These are phyloP conservation scores for Ustilago vetiveriae DNA, from an alignment of 1,284 basidiomycete genomes.

Conservation along the genomic window DNA sequence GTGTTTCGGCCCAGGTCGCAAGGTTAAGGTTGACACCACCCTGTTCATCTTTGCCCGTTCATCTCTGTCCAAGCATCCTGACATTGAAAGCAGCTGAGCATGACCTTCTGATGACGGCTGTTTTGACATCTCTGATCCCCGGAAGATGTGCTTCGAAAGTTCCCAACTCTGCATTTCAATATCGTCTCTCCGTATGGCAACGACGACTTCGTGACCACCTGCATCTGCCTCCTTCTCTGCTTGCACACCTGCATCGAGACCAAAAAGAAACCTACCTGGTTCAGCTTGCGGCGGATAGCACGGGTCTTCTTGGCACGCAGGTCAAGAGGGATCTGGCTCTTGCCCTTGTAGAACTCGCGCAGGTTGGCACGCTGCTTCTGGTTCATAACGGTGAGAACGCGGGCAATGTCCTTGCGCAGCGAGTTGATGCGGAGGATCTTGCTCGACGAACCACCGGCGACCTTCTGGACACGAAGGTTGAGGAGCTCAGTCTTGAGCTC, in stretches of 20 bases:
- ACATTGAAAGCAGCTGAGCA: too few relatives aligned
- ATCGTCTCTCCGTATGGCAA: too few relatives aligned
- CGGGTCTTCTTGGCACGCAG: conserved; percentile 98
- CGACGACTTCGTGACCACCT: too few relatives aligned
- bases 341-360: conserved; percentile 96
- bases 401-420: conserved; percentile 98
- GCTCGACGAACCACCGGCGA: conserved; percentile 91
- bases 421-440: conserved; percentile 86
- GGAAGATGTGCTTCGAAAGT: too few relatives aligned
- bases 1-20: too few relatives aligned
- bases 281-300: conserved; percentile 94
- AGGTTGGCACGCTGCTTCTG: conserved; percentile 96
- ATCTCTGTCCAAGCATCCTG: too few relatives aligned
- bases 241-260: neutral
- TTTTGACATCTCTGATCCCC: too few relatives aligned
- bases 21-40: too few relatives aligned
- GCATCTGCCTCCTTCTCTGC: neutral
- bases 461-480: conserved; percentile 92
- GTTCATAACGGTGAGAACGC: conserved; percentile 98
- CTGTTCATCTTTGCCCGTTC: too few relatives aligned
- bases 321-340: conserved; percentile 97
- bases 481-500: conserved; percentile 98
- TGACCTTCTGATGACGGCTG: too few relatives aligned
- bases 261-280: conserved; percentile 80
- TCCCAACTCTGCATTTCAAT: too few relatives aligned